Percentiles rank a stretch among this genome's conserved stretches.
Conservation (phyloP, 1,284 basidiomycete species). For the Tetrapyrgos nigripes region DNA sequence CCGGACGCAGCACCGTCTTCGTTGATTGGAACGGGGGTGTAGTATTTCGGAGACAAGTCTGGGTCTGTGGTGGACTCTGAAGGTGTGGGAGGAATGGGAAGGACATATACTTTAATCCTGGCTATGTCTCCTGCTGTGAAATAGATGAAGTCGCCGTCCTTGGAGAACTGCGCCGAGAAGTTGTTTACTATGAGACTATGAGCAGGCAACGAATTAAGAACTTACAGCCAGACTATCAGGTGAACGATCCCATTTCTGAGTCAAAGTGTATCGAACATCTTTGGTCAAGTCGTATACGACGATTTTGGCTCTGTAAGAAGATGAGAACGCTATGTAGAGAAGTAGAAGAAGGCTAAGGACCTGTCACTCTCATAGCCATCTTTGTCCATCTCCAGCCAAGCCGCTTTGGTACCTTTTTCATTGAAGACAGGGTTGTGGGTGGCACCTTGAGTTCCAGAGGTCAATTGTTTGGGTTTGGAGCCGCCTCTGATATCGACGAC, state of each 20-base stretch:
- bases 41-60: conserved; percentile 51
- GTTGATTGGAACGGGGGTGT: conserved; percentile 65
- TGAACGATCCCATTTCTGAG: conserved; percentile 85
- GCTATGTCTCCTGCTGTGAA: conserved; percentile 81
- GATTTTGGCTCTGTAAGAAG: conserved; percentile 64
- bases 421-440: conserved; percentile 75
- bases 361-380: conserved; percentile 90
- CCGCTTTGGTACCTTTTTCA: conserved; percentile 70
- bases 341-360: conserved; percentile 35
- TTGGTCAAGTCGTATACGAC: conserved; percentile 73
- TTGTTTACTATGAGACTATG: conserved; percentile 11
- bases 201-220: conserved; percentile 6
- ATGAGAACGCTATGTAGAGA: conserved; percentile 9
- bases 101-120: conserved; percentile 72
- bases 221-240: conserved; percentile 65
- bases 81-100: conserved; percentile 71
- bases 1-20: conserved; percentile 60
- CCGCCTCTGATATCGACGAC: conserved; percentile 60
- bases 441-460: conserved; percentile 85
- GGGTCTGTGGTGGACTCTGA: conserved; percentile 55
- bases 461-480: conserved; percentile 66
- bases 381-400: conserved; percentile 86
- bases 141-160: conserved; percentile 73
- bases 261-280: conserved; percentile 72
- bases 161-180: conserved; percentile 64